These are phyloP conservation scores for Byssothecium circinans DNA, from an alignment of 2,329 filamentous ascomycete genomes.

Conservation along the genomic window DNA sequence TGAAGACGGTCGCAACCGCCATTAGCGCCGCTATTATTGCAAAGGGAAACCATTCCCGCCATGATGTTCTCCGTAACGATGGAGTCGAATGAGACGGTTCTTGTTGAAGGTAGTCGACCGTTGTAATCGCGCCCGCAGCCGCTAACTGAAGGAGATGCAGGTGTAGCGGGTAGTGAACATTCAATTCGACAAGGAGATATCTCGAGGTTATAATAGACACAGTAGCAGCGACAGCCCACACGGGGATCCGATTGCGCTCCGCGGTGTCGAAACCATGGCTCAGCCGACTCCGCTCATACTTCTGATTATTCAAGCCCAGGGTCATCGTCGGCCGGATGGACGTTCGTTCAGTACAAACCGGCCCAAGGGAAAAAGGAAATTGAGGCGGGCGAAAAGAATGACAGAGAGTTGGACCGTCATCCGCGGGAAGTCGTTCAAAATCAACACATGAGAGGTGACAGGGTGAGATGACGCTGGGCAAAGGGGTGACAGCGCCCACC, in stretches of 20 bases:
- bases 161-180: conserved; percentile 19
- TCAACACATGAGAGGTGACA: background rate
- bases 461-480: background rate
- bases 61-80: background rate
- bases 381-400: background rate
- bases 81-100: background rate
- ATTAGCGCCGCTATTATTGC: conserved; percentile 4
- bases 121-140: background rate
- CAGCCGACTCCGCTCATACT: background rate
- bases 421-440: background rate
- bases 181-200: conserved; percentile 20
- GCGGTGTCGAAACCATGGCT: background rate
- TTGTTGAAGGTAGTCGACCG: background rate
- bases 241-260: background rate
- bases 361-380: background rate
- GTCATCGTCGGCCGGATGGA: background rate
- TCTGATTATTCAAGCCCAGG: background rate
- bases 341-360: background rate
- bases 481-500: no score
- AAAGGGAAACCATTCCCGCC: conserved; percentile 1
- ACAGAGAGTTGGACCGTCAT: background rate
- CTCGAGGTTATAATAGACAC: conserved; percentile 15
- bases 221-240: conserved; percentile 12
- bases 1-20: conserved; percentile 26
- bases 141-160: conserved; percentile 14